phyloP scores from a whole-genome alignment of 352 stramenopile genomes.

The Elongisporangium anandrum region DNA sequence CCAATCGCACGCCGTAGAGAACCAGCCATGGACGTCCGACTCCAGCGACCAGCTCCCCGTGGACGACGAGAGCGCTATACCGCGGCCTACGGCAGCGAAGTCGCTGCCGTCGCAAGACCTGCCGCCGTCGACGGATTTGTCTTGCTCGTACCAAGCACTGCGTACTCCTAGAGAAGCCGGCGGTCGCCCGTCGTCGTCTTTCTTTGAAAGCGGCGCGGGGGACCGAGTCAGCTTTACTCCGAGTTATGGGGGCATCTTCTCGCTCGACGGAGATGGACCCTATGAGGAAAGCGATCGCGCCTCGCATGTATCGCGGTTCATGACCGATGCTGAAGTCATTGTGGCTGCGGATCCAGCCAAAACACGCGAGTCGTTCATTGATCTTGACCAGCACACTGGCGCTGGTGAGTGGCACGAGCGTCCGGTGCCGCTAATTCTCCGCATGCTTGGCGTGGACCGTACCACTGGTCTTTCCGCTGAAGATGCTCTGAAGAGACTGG shows the following conservation, averaged over 20 bases:
- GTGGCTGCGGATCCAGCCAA: conserved; percentile 38
- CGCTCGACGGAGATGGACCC: conserved; percentile 8
- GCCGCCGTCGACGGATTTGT: conserved; percentile 30
- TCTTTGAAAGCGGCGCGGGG: conserved; percentile 3
- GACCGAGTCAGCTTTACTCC: conserved; percentile 4
- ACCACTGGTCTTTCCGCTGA: conserved; percentile 29
- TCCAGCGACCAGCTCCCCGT: neutral
- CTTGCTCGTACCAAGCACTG: conserved; percentile 59
- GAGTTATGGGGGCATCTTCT: conserved; percentile 3
- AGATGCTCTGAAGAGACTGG: conserved; percentile 28
- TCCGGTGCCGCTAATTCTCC: conserved; percentile 32
- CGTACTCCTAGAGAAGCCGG: conserved; percentile 55
- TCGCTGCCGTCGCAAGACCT: neutral
- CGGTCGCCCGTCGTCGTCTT: conserved; percentile 15
- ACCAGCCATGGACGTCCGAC: neutral
- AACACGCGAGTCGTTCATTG: conserved; percentile 53
- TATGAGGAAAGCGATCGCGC: conserved; percentile 14
- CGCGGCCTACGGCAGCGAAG: neutral
- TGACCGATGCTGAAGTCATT: conserved; percentile 55
- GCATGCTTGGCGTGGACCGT: conserved; percentile 33
- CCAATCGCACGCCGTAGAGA: neutral
- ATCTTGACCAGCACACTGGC: conserved; percentile 33
- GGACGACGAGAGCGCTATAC: neutral
- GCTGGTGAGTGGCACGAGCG: conserved; percentile 59
- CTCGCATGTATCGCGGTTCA: conserved; percentile 44